Percentiles rank a stretch among this genome's conserved stretches.
These are phyloP conservation scores for Termitomyces sp. DNA, from an alignment of 768 basidiomycete species.

Conservation along the genomic window DNA sequence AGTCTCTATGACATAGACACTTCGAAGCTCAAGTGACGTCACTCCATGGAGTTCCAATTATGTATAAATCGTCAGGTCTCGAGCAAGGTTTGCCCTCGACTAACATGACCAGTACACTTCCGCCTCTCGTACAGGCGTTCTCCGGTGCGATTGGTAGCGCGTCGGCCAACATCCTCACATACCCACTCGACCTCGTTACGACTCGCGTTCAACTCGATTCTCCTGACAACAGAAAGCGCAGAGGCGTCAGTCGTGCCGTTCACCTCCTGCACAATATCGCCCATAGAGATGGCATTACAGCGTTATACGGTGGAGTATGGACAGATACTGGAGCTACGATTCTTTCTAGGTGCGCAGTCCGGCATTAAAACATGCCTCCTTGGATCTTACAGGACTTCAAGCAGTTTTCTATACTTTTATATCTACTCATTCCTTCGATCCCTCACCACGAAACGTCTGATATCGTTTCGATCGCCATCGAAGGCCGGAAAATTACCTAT, in stretches of 20 bases:
- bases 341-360: neutral
- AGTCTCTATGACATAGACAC: no score
- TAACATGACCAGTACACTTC: conserved; percentile 54
- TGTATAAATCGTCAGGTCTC: neutral
- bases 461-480: neutral
- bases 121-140: conserved; percentile 38
- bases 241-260: neutral
- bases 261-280: neutral
- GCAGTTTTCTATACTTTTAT: neutral
- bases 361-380: neutral
- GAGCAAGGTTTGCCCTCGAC: neutral
- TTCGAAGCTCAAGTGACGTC: neutral
- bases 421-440: neutral
- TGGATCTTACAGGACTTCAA: neutral
- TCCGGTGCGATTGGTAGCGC: conserved; percentile 57
- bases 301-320: neutral
- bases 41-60: neutral
- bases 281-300: neutral
- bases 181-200: conserved; percentile 57
- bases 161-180: conserved; percentile 45
- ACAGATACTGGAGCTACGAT: neutral
- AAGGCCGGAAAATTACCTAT: neutral
- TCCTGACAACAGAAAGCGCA: conserved; percentile 2
- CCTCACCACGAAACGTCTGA: neutral
- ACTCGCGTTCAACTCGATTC: conserved; percentile 44